Percentiles rank a stretch among this genome's conserved stretches.
phyloP scores from a whole-genome alignment of 768 basidiomycete species.

The Arthromyces matolae region DNA sequence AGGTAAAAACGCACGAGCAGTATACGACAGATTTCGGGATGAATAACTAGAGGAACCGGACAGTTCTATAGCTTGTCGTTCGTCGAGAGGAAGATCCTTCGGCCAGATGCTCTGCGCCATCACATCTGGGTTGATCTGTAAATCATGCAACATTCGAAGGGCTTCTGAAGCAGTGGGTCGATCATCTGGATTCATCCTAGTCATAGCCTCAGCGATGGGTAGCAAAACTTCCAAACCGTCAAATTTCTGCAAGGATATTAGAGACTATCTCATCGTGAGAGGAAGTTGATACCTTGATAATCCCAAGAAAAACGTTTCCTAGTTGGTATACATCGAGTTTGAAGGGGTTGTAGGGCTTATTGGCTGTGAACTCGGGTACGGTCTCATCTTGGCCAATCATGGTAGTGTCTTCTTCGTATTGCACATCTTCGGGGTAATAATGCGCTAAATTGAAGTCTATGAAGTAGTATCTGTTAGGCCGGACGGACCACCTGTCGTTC shows the following conservation, averaged over 20 bases:
- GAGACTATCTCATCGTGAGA: no score
- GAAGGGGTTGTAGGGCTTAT: constrained; percentile 5
- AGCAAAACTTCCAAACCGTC: neutral
- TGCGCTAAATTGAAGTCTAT: constrained; percentile 2
- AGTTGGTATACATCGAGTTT: constrained; percentile 5
- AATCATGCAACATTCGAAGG: neutral
- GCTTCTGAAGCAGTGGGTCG: neutral
- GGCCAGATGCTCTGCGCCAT: neutral
- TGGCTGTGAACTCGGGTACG: constrained; percentile 1
- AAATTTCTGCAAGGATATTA: constrained; percentile 7
- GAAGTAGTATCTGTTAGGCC: constrained; percentile 10
- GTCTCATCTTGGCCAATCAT: constrained; percentile 1
- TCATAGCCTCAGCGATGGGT: neutral
- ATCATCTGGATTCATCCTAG: neutral
- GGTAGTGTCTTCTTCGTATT: neutral
- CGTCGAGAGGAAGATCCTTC: neutral
- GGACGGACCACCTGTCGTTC: neutral
- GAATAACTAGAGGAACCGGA: no score
- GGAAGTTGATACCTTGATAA: neutral
- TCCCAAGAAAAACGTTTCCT: constrained; percentile 1
- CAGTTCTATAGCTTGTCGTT: neutral
- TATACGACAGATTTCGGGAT: no score
- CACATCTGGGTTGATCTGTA: neutral
- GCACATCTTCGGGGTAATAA: neutral
- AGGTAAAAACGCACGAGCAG: no score